A percentile compares a stretch with the other conserved stretches of the same genome.
Evolutionary conservation across 108 stramenopile genomes (phyloP).

Genomic region (Skeletonema grethae): DNA sequence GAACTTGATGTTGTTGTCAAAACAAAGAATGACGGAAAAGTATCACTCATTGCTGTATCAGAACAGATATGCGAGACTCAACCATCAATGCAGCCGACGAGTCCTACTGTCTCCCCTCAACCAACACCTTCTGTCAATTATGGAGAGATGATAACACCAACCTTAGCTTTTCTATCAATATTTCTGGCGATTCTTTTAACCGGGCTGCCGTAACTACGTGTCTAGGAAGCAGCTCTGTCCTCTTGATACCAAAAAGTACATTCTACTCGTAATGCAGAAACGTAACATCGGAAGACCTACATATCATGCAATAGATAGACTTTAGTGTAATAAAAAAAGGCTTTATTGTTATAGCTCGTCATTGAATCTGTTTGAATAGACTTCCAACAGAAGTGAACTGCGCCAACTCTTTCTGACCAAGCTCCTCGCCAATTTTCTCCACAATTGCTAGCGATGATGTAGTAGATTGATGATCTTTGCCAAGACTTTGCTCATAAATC

Average conservation of each 20-base stretch:
- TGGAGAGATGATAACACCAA: background rate
- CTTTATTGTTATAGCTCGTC: background rate
- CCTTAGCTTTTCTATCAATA: background rate
- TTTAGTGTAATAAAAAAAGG: background rate
- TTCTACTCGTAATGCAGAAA: too few species aligned
- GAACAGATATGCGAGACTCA: conserved; percentile 9
- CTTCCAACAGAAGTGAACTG: conserved; percentile 5
- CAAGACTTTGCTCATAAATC: conserved; percentile 67
- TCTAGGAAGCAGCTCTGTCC: background rate
- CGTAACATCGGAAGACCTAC: too few species aligned
- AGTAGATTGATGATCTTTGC: conserved; percentile 58
- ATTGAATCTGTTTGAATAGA: conserved; percentile 24
- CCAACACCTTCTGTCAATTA: background rate
- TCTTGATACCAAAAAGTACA: too few species aligned
- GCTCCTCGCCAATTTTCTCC: conserved; percentile 28
- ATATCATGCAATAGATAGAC: background rate
- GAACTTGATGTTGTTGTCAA: background rate
- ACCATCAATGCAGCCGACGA: conserved; percentile 8
- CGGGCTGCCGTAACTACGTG: background rate
- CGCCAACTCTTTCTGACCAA: conserved; percentile 6
- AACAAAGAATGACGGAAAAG: conserved; percentile 5
- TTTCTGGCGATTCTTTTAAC: background rate
- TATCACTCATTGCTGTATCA: conserved; percentile 4
- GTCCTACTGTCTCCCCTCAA: background rate
- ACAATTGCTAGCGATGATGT: conserved; percentile 29